A percentile compares a stretch with the other conserved stretches of the same genome.
Conservation (phyloP, 192 early-diverging fungal genomes). For the Hyaloraphidium curvatum region DNA sequence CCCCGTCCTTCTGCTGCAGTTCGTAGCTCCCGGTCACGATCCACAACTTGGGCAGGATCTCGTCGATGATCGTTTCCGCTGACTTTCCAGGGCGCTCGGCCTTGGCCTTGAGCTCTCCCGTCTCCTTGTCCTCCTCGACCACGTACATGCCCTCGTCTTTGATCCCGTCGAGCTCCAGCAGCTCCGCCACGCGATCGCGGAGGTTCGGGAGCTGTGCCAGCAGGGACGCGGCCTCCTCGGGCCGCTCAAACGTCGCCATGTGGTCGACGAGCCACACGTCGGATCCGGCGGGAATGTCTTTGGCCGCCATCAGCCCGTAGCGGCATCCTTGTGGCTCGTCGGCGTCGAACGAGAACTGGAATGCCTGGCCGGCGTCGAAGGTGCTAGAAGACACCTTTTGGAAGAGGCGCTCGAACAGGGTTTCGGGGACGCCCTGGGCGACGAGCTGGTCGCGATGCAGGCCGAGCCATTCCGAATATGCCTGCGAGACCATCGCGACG, state of each 20-base stretch:
- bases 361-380: too few species aligned
- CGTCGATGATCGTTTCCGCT: not conserved
- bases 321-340: not conserved
- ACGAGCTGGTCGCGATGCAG: too few species aligned
- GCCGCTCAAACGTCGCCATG: not conserved
- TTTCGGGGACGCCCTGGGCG: too few species aligned
- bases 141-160: not conserved
- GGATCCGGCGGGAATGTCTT: not conserved
- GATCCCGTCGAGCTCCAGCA: not conserved
- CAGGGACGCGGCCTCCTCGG: not conserved
- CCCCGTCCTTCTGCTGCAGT: too few species aligned
- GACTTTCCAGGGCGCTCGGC: too few species aligned
- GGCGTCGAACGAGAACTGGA: too few species aligned
- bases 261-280: not conserved
- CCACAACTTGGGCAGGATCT: not conserved
- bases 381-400: too few species aligned
- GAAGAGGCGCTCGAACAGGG: too few species aligned
- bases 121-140: too few species aligned
- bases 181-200: not conserved
- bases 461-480: too few species aligned
- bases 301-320: not conserved
- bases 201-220: not conserved
- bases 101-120: too few species aligned
- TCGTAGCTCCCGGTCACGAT: not conserved
- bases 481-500: too few species aligned